phyloP scores from a whole-genome alignment of 495 filamentous ascomycete genomes.

The Penicillium psychrofluorescens region DNA sequence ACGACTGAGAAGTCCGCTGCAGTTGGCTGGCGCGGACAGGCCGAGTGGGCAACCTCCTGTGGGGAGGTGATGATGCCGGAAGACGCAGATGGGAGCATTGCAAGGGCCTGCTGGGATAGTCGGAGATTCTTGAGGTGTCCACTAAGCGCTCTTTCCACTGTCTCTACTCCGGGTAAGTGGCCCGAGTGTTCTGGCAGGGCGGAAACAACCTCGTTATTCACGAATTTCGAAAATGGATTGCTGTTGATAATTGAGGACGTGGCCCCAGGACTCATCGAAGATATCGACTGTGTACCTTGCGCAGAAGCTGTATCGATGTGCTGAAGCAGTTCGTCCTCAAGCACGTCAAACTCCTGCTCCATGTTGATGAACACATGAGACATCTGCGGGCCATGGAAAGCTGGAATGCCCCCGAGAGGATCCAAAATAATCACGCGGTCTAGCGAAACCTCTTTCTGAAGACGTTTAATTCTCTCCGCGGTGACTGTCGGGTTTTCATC shows the following conservation, averaged over 20 bases:
- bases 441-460: conserved; percentile 54
- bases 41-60: conserved; percentile 65
- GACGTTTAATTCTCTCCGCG: conserved; percentile 32
- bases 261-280: conserved; percentile 1
- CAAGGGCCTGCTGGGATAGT: conserved; percentile 58
- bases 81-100: conserved; percentile 74
- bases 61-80: conserved; percentile 86
- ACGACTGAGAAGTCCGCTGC: conserved; percentile 51
- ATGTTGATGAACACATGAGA: conserved; percentile 92
- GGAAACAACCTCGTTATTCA: conserved; percentile 25
- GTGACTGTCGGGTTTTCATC: conserved; percentile 41
- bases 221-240: conserved; percentile 42
- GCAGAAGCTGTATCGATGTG: conserved; percentile 9
- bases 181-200: conserved; percentile 7
- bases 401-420: conserved; percentile 78
- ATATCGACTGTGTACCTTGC: not conserved
- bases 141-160: conserved; percentile 17
- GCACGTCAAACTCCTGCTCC: conserved; percentile 74
- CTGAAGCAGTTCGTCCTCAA: conserved; percentile 51
- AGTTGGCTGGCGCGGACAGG: conserved; percentile 32
- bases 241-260: conserved; percentile 21
- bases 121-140: conserved; percentile 68
- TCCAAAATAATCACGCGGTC: conserved; percentile 90
- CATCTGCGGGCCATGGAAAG: conserved; percentile 53
- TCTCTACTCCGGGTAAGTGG: conserved; percentile 1